phyloP scores from a whole-genome alignment of 2,329 filamentous ascomycete species.

The Neobulgaria alba region DNA sequence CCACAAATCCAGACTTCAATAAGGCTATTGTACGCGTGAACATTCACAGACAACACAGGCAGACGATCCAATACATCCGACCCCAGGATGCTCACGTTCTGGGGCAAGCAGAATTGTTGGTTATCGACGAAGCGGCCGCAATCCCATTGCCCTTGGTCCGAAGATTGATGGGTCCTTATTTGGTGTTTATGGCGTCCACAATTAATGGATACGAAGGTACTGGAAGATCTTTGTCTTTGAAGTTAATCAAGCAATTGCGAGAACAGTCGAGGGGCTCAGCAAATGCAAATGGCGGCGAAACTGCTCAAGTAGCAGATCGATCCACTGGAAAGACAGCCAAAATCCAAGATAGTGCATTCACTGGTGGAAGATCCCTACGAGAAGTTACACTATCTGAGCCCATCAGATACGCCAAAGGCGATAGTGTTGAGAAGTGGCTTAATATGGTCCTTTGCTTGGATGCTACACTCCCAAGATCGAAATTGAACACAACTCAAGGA shows the following conservation, averaged over 20 bases:
- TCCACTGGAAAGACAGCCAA: constrained; percentile 67
- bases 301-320: constrained; percentile 65
- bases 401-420: constrained; percentile 86
- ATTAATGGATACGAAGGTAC: constrained; percentile 99
- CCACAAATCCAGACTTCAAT: constrained; percentile 97
- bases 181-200: constrained; percentile 98
- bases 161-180: constrained; percentile 91
- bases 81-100: constrained; percentile 93
- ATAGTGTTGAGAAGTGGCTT: constrained; percentile 91
- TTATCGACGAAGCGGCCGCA: constrained; percentile 95
- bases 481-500: constrained; percentile 37
- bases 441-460: constrained; percentile 92
- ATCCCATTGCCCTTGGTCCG: constrained; percentile 88
- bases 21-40: constrained; percentile 98
- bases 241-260: constrained; percentile 92
- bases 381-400: constrained; percentile 92
- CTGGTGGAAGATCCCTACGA: constrained; percentile 69
- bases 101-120: constrained; percentile 87
- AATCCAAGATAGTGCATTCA: constrained; percentile 46
- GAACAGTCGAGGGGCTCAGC: constrained; percentile 72
- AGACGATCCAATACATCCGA: constrained; percentile 97
- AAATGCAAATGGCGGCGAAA: constrained; percentile 42
- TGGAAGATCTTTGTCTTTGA: constrained; percentile 85
- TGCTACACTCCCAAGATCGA: constrained; percentile 64
- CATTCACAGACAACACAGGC: constrained; percentile 85